Evolutionary conservation across 2,329 filamentous ascomycete species (phyloP).

Genomic region (Fusarium sacchari): DNA sequence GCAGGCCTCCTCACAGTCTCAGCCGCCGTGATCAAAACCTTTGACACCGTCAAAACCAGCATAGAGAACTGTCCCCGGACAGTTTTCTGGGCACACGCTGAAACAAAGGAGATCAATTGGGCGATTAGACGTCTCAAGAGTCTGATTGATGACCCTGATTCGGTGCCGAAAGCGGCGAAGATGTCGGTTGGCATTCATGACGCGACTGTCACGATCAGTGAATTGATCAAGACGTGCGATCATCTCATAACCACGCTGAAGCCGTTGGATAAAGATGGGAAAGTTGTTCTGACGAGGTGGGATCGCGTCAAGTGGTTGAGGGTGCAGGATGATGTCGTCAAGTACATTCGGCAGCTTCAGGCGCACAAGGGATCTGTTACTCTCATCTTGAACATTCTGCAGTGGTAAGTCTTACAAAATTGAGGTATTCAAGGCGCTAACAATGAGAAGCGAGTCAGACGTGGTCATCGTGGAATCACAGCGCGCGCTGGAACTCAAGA

Average conservation of each 20-base stretch:
- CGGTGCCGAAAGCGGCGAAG: conserved; percentile 4
- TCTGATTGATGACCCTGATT: conserved; percentile 18
- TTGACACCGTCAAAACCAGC: conserved; percentile 1
- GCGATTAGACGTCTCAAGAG: conserved; percentile 9
- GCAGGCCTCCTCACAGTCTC: conserved; percentile 15
- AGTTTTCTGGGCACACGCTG: conserved; percentile 13
- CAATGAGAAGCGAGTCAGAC: background rate
- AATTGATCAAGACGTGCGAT: conserved; percentile 17
- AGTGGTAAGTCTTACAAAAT: conserved; percentile 4
- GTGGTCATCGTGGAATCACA: conserved; percentile 15
- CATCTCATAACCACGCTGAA: background rate
- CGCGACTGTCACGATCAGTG: conserved; percentile 18
- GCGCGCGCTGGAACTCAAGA: conserved; percentile 1
- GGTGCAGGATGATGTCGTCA: conserved; percentile 22
- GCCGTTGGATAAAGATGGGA: background rate
- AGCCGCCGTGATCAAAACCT: conserved; percentile 8
- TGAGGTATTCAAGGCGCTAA: background rate
- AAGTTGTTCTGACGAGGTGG: background rate
- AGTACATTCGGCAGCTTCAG: conserved; percentile 18
- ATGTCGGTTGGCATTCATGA: conserved; percentile 21
- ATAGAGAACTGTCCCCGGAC: conserved; percentile 11
- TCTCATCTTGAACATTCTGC: conserved; percentile 17
- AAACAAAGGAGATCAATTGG: conserved; percentile 18
- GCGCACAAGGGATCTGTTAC: conserved; percentile 18
- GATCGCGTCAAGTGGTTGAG: conserved; percentile 14